A percentile compares a stretch with the other conserved stretches of the same genome.
Conservation (phyloP, 2,329 filamentous ascomycete species). For the Colletotrichum siamense region DNA sequence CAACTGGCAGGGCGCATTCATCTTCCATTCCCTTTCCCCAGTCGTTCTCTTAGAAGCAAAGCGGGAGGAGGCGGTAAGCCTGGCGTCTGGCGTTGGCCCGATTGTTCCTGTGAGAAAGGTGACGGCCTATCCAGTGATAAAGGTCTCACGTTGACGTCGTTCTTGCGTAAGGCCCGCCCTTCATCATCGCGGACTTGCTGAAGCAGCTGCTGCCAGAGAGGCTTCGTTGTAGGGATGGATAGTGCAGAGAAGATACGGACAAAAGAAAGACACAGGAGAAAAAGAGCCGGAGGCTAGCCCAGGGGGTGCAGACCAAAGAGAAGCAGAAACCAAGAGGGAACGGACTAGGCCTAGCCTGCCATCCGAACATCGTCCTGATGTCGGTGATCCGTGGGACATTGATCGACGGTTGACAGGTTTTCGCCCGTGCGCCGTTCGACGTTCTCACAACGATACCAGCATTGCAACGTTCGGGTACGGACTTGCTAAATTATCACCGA, state of each 20-base stretch:
- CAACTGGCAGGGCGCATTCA: neutral
- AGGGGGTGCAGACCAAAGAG: neutral
- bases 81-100: neutral
- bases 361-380: slow-evolving; percentile 9
- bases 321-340: neutral
- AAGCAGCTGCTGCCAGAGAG: neutral
- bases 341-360: slow-evolving; percentile 2
- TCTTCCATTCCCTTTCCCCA: neutral
- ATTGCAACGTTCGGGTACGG: slow-evolving; percentile 10
- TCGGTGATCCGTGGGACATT: slow-evolving; percentile 14
- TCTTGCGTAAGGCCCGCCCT: neutral
- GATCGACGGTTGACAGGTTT: slow-evolving; percentile 13
- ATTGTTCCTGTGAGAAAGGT: neutral
- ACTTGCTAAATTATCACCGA: slow-evolving; percentile 13
- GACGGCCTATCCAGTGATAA: neutral
- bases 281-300: neutral
- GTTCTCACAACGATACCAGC: neutral
- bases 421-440: slow-evolving; percentile 6
- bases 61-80: neutral
- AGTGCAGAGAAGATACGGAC: neutral
- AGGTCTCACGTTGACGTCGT: slow-evolving; percentile 1
- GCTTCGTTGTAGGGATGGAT: neutral
- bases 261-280: neutral
- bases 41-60: neutral
- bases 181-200: neutral